Evolutionary conservation across 1,284 basidiomycete species (phyloP), one percentile per base, ranked within the genome.

Genomic region (Rhodofomes roseus): DNA sequence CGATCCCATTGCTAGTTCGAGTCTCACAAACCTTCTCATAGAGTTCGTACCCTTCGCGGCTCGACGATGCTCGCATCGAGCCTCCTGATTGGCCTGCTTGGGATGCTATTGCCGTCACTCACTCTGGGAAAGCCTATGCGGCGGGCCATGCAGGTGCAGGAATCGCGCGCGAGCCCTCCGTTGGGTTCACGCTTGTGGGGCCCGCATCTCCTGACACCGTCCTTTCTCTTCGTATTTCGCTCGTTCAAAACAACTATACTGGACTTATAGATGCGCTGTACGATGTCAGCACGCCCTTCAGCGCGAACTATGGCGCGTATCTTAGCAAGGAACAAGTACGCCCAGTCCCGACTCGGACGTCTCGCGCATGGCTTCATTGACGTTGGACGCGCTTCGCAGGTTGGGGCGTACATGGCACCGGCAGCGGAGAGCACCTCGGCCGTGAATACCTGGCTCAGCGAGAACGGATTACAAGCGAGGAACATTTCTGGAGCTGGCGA

Each of bases 381-480:
- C 36, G 11, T 11, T 43, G 16, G 11, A n/a, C 11, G n/a, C n/a
- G 34, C n/a, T 7, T 23, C 39, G 12, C 53, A 79, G 75, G 74
- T 77, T 11, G 75, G 77, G 65, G 64, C 70, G 9, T 76, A 74
- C 60, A 72, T 75, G 22, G 69, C 69, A 0, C 78, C 78, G 0
- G 62, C 64, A 3, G 56, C 70, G 9, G 75, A 74, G 18, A 73
- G 74, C 9, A 65, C 75, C 4, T 61, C 67, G 16, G 69, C 73
- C 11, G 76, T 80, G 12, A 71, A 72, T 40, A 54, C 71, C 16
- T 80, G 75, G 75, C 68, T 80, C 6, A 60, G 67, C 12, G 70
- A 69, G 39, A 73, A 78, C 61, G 72, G 67, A 14, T 67, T 79
- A 51, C 67, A 57, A 18, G 66, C 73, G 18, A 64, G 62, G 57